These are phyloP conservation scores for Bretschneidera sinensis DNA, from an alignment of 345 rosid genomes.

Conservation along the genomic window DNA sequence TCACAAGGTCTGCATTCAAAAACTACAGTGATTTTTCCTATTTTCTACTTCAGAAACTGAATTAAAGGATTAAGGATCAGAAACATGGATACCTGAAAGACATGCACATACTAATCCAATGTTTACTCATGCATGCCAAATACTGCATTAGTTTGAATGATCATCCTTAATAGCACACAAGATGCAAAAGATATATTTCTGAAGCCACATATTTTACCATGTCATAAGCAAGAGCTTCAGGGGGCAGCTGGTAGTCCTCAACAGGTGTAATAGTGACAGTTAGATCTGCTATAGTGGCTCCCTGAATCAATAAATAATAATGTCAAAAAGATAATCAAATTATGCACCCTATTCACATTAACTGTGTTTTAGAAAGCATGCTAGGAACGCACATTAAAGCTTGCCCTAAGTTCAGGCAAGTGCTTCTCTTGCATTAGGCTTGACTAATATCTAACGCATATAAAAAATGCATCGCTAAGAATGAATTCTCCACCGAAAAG, in stretches of 20 bases:
- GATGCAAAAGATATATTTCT: not conserved
- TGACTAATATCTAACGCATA: too few species aligned
- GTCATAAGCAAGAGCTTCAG: slow-evolving; percentile 22
- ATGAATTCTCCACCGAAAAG: too few species aligned
- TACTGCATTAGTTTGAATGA: not conserved
- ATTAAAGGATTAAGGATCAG: too few species aligned
- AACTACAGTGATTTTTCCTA: too few species aligned
- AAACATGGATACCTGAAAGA: too few species aligned
- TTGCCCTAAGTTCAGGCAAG: not conserved
- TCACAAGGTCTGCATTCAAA: too few species aligned
- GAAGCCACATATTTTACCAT: slow-evolving; percentile 18
- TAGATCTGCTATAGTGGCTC: slow-evolving; percentile 32
- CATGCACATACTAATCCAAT: too few species aligned
- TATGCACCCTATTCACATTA: not conserved
- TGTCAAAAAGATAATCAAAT: not conserved
- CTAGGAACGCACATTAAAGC: too few species aligned
- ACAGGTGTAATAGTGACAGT: slow-evolving; percentile 30
- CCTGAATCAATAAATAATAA: slow-evolving; percentile 16
- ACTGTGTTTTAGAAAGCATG: too few species aligned
- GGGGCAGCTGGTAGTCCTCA: slow-evolving; percentile 42
- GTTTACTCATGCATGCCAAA: not conserved
- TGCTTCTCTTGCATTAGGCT: too few species aligned
- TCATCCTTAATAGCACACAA: not conserved
- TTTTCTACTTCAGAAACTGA: too few species aligned
- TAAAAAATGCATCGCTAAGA: too few species aligned